Evolutionary conservation across 768 basidiomycete genomes (phyloP).

Genomic region (Candolleomyces eurysporus): DNA sequence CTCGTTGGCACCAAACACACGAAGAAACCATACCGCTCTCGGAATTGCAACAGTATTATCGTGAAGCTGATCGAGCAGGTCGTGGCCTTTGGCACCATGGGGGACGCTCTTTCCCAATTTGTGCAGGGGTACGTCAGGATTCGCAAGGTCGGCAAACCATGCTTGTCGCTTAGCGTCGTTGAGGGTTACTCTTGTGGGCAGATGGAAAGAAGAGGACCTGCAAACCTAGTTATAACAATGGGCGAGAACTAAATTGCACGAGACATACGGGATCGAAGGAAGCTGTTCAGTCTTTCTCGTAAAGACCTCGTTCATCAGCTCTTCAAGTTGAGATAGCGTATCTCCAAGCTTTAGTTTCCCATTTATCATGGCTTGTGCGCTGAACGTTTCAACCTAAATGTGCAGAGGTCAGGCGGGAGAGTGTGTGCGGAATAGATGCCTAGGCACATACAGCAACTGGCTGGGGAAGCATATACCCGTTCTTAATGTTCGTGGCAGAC

Average conservation of each 20-base stretch:
- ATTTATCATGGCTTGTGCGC: constrained; percentile 52
- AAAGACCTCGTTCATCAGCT: constrained; percentile 77
- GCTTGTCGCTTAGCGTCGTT: constrained; percentile 76
- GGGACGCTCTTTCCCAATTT: constrained; percentile 85
- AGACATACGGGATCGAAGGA: constrained; percentile 62
- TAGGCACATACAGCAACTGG: constrained; percentile 54
- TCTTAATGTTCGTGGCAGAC: constrained; percentile 61
- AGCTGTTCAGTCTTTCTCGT: constrained; percentile 54
- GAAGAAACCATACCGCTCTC: constrained; percentile 84
- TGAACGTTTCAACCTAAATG: constrained; percentile 62
- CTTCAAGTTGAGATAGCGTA: constrained; percentile 61
- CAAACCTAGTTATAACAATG: not conserved
- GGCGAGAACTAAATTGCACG: not conserved
- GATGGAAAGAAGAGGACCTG: constrained; percentile 69
- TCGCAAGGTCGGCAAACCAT: constrained; percentile 83
- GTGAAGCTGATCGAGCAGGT: constrained; percentile 77
- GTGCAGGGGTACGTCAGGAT: constrained; percentile 75
- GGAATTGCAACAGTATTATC: constrained; percentile 73
- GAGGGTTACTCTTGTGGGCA: constrained; percentile 79
- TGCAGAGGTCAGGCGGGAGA: constrained; percentile 1
- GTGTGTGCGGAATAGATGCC: not conserved
- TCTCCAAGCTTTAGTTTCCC: constrained; percentile 45
- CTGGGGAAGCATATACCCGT: constrained; percentile 54
- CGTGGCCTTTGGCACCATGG: constrained; percentile 82
- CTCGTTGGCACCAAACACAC: constrained; percentile 86